Percentiles rank a stretch among this genome's conserved stretches.
phyloP scores from a whole-genome alignment of 768 basidiomycete genomes.

The Mycena vulgaris region DNA sequence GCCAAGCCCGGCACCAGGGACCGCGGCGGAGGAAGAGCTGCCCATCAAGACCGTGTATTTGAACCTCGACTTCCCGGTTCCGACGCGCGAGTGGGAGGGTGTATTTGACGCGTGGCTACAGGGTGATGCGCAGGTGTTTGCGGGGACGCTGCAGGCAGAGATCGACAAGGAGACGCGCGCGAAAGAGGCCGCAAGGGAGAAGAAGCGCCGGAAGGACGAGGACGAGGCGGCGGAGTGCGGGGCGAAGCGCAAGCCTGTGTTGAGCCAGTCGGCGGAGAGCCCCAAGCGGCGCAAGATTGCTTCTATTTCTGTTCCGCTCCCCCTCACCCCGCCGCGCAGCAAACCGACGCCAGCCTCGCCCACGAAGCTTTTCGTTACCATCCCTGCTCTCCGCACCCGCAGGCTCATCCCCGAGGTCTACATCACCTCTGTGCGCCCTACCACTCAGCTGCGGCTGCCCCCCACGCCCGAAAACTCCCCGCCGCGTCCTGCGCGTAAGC shows the following conservation, averaged over 20 bases:
- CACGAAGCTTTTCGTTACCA: conserved; percentile 23
- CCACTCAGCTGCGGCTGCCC: neutral
- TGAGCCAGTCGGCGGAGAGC: neutral
- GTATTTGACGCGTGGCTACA: conserved; percentile 94
- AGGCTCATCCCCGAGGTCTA: conserved; percentile 34
- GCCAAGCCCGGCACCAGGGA: conserved; percentile 64
- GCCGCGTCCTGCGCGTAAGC: conserved; percentile 17
- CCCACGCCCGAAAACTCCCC: conserved; percentile 31
- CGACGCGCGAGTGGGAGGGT: conserved; percentile 89
- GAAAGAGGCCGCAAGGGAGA: conserved; percentile 70
- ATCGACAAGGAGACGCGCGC: conserved; percentile 68
- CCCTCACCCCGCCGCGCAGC: conserved; percentile 28
- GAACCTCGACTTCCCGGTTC: conserved; percentile 90
- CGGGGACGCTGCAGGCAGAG: conserved; percentile 70
- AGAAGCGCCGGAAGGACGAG: conserved; percentile 67
- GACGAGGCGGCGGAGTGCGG: conserved; percentile 54
- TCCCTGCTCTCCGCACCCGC: conserved; percentile 10
- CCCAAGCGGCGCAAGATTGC: conserved; percentile 34
- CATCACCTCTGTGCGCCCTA: conserved; percentile 22
- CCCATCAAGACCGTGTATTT: conserved; percentile 82
- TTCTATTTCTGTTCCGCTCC: neutral
- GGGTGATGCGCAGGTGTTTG: conserved; percentile 90
- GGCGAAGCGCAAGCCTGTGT: conserved; percentile 33
- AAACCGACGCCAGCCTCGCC: conserved; percentile 7
- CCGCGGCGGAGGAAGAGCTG: conserved; percentile 67